Percentiles rank a stretch among this genome's conserved stretches.
Evolutionary conservation across 768 basidiomycete genomes (phyloP).

Genomic region (Multifurca ochricompacta): DNA sequence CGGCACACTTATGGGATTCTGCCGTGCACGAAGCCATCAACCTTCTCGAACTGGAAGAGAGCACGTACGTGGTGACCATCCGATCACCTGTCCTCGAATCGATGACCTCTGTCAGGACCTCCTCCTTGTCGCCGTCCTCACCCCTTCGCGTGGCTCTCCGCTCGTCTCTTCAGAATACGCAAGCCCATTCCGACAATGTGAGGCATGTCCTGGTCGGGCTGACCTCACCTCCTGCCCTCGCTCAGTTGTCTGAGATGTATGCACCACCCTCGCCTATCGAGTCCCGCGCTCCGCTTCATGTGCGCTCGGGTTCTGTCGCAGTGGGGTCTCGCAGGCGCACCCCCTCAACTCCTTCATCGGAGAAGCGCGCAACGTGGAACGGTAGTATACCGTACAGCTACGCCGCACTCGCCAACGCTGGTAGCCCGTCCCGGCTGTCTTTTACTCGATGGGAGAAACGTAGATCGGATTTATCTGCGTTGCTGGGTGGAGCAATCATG

Average conservation of each 20-base stretch:
- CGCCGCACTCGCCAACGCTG: conserved; percentile 39
- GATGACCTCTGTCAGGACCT: conserved; percentile 32
- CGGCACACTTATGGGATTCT: conserved; percentile 68
- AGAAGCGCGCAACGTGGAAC: conserved; percentile 71
- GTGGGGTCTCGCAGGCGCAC: conserved; percentile 21
- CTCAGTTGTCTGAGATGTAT: conserved; percentile 83
- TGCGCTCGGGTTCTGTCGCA: conserved; percentile 39
- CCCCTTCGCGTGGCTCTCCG: conserved; percentile 63
- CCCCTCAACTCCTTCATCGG: conserved; percentile 26
- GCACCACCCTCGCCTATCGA: conserved; percentile 61
- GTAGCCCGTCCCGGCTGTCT: conserved; percentile 39
- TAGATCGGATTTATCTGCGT: conserved; percentile 43
- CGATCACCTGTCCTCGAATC: conserved; percentile 4
- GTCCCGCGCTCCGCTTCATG: conserved; percentile 26
- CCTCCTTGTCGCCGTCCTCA: conserved; percentile 43
- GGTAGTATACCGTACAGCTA: conserved; percentile 40
- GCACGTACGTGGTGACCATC: conserved; percentile 36
- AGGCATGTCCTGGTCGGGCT: conserved; percentile 73
- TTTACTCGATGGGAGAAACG: conserved; percentile 44
- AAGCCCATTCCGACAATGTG: conserved; percentile 75
- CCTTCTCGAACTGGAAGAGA: conserved; percentile 63
- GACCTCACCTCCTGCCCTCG: conserved; percentile 60
- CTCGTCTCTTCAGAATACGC: conserved; percentile 66
- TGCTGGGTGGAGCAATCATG: conserved; percentile 33
- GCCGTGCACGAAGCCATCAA: conserved; percentile 61